Conservation (phyloP, 140 eudicot species). For the Oenanthe javanica region DNA sequence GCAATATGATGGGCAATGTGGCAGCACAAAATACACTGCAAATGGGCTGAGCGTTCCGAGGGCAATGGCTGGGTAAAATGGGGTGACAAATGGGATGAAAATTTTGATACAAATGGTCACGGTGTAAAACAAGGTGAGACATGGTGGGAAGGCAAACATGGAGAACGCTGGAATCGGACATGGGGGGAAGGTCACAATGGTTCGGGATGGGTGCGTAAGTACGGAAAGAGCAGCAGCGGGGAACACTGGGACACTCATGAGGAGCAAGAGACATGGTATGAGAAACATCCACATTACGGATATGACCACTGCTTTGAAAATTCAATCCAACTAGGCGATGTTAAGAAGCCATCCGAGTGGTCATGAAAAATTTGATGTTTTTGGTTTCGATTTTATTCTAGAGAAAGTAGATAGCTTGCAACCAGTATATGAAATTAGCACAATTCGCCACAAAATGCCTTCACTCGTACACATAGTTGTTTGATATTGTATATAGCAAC, state of each 20-base stretch:
- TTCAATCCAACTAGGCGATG: slow-evolving; percentile 71
- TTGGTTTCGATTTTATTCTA: not conserved
- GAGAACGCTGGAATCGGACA: slow-evolving; percentile 89
- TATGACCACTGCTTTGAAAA: slow-evolving; percentile 76
- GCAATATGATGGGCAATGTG: slow-evolving; percentile 82
- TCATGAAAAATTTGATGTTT: not conserved
- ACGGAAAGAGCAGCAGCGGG: slow-evolving; percentile 85
- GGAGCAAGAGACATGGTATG: slow-evolving; percentile 85
- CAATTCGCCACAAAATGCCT: not conserved
- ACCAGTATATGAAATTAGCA: not conserved
- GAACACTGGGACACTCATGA: slow-evolving; percentile 97
- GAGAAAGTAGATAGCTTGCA: not conserved
- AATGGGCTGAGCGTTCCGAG: slow-evolving; percentile 91
- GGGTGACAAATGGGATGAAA: slow-evolving; percentile 98
- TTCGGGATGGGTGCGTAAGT: slow-evolving; percentile 90
- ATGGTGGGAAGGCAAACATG: slow-evolving; percentile 86
- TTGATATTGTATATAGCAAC: not conserved
- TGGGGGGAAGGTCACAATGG: slow-evolving; percentile 98
- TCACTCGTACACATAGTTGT: not conserved
- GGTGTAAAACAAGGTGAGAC: slow-evolving; percentile 98
- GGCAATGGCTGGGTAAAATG: slow-evolving; percentile 88
- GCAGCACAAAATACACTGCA: slow-evolving; percentile 80
- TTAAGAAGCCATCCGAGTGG: slow-evolving; percentile 41
- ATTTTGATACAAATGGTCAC: slow-evolving; percentile 53
- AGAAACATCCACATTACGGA: slow-evolving; percentile 73